phyloP scores from a whole-genome alignment of 2,329 filamentous ascomycete genomes.

The Aspergillus fumigatus region DNA sequence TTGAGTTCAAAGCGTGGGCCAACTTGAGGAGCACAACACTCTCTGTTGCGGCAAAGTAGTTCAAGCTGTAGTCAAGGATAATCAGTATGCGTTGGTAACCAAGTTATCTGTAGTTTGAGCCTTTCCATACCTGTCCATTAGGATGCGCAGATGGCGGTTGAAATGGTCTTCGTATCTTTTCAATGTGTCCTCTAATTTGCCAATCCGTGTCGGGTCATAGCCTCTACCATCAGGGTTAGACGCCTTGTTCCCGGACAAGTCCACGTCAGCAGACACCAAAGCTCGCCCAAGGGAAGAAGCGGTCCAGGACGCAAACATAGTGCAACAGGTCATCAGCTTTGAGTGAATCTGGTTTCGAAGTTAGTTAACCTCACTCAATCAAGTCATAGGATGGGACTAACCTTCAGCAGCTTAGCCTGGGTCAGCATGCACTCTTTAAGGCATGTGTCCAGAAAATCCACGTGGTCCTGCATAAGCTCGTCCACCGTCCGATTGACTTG shows the following conservation, averaged over 20 bases:
- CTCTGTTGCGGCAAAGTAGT: constrained; percentile 96
- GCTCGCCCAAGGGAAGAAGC: constrained; percentile 74
- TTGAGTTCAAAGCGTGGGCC: constrained; percentile 39
- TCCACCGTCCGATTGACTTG: constrained; percentile 78
- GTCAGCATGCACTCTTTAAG: constrained; percentile 99
- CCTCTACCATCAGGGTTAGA: constrained; percentile 34
- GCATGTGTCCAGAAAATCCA: constrained; percentile 96
- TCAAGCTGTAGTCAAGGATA: constrained; percentile 47
- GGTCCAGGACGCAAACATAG: constrained; percentile 87
- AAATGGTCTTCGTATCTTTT: constrained; percentile 93
- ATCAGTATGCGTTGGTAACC: not conserved
- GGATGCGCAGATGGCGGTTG: constrained; percentile 81
- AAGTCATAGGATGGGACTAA: constrained; percentile 41
- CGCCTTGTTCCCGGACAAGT: constrained; percentile 49
- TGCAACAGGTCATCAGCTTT: constrained; percentile 94
- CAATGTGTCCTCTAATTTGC: constrained; percentile 80
- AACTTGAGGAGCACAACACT: constrained; percentile 89
- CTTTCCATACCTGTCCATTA: constrained; percentile 66
- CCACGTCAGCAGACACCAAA: constrained; percentile 76
- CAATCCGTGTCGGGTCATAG: constrained; percentile 59
- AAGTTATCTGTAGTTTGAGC: constrained; percentile 1
- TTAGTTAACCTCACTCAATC: constrained; percentile 4
- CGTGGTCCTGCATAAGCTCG: constrained; percentile 97
- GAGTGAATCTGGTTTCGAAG: constrained; percentile 73
- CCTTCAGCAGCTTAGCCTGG: constrained; percentile 87